A percentile compares a stretch with the other conserved stretches of the same genome.
Conservation (phyloP, 257 asterid genomes). For the Solanum virginianum region DNA sequence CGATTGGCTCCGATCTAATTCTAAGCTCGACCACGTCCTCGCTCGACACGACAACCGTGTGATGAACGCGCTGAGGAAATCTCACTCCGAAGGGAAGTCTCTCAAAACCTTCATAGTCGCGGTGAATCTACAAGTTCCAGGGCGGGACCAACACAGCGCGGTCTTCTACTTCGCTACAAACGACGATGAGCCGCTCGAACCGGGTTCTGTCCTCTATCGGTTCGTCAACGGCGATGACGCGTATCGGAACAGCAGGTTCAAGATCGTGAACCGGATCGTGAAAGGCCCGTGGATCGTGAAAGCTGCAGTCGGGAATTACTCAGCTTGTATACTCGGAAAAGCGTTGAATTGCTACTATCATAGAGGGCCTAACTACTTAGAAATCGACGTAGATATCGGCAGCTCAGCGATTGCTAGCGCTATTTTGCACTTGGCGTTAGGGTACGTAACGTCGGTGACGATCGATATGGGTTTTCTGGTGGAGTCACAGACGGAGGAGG, state of each 20-base stretch:
- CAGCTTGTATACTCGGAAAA: conserved; percentile 80
- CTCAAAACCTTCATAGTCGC: conserved; percentile 59
- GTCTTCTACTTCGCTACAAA: conserved; percentile 69
- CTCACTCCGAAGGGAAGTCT: conserved; percentile 12
- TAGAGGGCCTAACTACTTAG: conserved; percentile 60
- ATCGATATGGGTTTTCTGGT: conserved; percentile 93
- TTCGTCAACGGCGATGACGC: conserved; percentile 70
- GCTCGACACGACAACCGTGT: conserved; percentile 78
- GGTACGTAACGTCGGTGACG: conserved; percentile 73
- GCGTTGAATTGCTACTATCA: conserved; percentile 71
- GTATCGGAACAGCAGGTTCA: conserved; percentile 65
- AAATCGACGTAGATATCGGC: conserved; percentile 85
- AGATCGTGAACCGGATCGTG: conserved; percentile 74
- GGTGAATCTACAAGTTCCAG: conserved; percentile 86
- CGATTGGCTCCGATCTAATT: conserved; percentile 87
- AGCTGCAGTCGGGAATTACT: conserved; percentile 78
- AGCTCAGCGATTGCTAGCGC: conserved; percentile 88
- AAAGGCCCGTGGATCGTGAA: conserved; percentile 95
- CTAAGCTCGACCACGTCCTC: conserved; percentile 73
- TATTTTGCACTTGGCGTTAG: conserved; percentile 73
- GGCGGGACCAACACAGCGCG: conserved; percentile 85
- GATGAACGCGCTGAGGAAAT: conserved; percentile 38
- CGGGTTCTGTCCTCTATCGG: conserved; percentile 47
- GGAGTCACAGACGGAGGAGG: conserved; percentile 69
- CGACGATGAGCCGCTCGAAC: conserved; percentile 37